Base-by-base conservation (phyloP, 106 monocot genomes). In the Acanthochlamys bracteata region DNA sequence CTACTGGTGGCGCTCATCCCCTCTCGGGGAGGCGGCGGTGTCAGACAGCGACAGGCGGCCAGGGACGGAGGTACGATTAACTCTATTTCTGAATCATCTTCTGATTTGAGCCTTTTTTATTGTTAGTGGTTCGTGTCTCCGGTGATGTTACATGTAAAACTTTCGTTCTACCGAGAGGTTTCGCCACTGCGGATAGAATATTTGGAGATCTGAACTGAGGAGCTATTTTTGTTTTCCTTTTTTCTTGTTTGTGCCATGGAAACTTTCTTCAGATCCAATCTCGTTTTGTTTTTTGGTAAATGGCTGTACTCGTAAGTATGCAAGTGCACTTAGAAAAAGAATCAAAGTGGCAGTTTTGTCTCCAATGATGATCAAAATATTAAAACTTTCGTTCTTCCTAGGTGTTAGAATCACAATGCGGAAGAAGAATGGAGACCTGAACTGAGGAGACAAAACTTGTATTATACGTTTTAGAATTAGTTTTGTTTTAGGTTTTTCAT, bases 121-220 rank as follows among this genome's bases (percentile, higher is more conserved):
- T 33, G 6, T 33, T 33, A 33, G 1, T 33, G 6, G 33, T 1
- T 33, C 33, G 33, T 51, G n/a, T 51, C 13, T 13, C 51, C 51
- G 51, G n/a, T 13, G 51, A 51, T 51, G 51, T 15, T 51, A 19
- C 51, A 51, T 19, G 4, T 7, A 57, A 60, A 33, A 70, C 61
- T 70, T 70, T 70, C 70, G 51, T 70, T 70, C 60, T 70, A 61
- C 70, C 61, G 70, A 70, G 70, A 41, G 51, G 67, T 14, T 16
- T 13, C 16, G 51, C 51, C 40, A 4, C 27, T 70, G 70, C 60
- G 70, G 70, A 61, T 33, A 12, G 51, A 41, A 25, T 52, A 39
- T 51, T 16, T 70, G 70, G 70, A 70, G 70, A 70, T 60, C 70
- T 70, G 70, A 70, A 61, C 70, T 70, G 70, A 70, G 61, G 70